Percentiles rank a stretch among this genome's conserved stretches.
Evolutionary conservation across 2,329 filamentous ascomycete species (phyloP).

Genomic region (Arthroderma uncinatum): DNA sequence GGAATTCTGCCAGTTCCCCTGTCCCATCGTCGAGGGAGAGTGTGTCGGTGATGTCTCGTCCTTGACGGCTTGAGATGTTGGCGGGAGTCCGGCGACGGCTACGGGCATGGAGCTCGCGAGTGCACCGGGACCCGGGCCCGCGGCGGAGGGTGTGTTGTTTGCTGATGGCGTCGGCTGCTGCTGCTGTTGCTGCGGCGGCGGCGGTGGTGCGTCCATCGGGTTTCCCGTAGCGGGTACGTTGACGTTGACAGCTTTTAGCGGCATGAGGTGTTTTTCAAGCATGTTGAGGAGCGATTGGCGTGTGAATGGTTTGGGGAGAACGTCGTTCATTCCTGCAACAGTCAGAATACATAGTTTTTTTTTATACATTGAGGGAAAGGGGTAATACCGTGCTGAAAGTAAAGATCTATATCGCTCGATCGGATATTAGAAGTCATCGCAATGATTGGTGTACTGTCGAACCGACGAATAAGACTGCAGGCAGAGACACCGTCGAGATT

Average conservation of each 20-base stretch:
- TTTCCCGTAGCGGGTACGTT: slow-evolving; percentile 15
- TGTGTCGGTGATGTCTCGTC: slow-evolving; percentile 53
- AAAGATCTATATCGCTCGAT: slow-evolving; percentile 91
- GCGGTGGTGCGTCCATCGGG: slow-evolving; percentile 42
- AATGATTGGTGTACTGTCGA: slow-evolving; percentile 75
- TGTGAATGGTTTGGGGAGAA: slow-evolving; percentile 93
- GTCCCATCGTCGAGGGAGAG: slow-evolving; percentile 42
- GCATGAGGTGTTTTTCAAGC: slow-evolving; percentile 78
- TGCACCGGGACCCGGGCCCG: not conserved
- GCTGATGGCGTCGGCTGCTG: slow-evolving; percentile 21
- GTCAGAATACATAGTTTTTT: no score
- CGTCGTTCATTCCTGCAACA: slow-evolving; percentile 83
- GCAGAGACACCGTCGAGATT: slow-evolving; percentile 90
- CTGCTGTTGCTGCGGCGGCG: slow-evolving; percentile 16
- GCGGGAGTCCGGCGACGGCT: not conserved
- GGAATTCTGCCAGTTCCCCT: not conserved
- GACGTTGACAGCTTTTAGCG: slow-evolving; percentile 55
- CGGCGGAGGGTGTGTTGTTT: slow-evolving; percentile 14
- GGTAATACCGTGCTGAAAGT: slow-evolving; percentile 84
- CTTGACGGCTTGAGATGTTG: slow-evolving; percentile 43
- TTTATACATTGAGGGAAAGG: not conserved
- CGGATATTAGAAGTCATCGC: slow-evolving; percentile 99
- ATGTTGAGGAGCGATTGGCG: slow-evolving; percentile 73
- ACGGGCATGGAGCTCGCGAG: not conserved
- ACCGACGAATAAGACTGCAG: slow-evolving; percentile 82